Conservation (phyloP, 1,284 basidiomycete species). For the Austroboletus novae-zelandiae region DNA sequence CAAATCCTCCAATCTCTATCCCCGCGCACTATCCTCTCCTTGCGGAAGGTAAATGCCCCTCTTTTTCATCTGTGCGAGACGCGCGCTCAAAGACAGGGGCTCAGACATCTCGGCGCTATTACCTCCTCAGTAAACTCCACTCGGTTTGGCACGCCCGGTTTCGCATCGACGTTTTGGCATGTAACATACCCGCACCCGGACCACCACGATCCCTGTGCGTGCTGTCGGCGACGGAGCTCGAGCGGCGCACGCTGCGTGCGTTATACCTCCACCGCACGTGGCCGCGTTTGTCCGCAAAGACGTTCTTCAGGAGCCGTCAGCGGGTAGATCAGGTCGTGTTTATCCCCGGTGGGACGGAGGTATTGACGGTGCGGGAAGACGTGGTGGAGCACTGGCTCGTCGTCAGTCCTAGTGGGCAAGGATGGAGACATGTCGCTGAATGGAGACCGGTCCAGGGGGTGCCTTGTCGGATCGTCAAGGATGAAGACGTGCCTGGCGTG, state of each 20-base stretch:
- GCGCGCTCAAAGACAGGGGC: background rate
- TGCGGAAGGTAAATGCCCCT: slow-evolving; percentile 21
- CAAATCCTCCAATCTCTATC: slow-evolving; percentile 17
- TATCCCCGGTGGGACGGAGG: slow-evolving; percentile 22
- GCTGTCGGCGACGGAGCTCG: slow-evolving; percentile 23
- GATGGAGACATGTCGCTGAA: slow-evolving; percentile 21
- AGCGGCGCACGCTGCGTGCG: slow-evolving; percentile 27
- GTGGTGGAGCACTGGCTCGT: slow-evolving; percentile 25
- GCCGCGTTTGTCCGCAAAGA: slow-evolving; percentile 17
- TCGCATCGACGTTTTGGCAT: slow-evolving; percentile 21
- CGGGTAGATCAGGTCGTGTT: slow-evolving; percentile 30
- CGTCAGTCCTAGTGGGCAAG: slow-evolving; percentile 14
- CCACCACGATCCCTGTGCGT: slow-evolving; percentile 4
- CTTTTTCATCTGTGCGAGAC: background rate
- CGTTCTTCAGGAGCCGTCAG: slow-evolving; percentile 1
- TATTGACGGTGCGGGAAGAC: slow-evolving; percentile 29
- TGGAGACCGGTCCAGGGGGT: slow-evolving; percentile 16
- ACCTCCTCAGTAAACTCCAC: slow-evolving; percentile 25
- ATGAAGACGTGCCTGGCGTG: slow-evolving; percentile 13
- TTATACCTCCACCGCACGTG: slow-evolving; percentile 23
- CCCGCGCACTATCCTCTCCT: slow-evolving; percentile 13
- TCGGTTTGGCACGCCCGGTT: slow-evolving; percentile 25
- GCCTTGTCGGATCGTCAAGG: slow-evolving; percentile 23
- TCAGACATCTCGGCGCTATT: slow-evolving; percentile 29
- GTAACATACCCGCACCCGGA: slow-evolving; percentile 23